A percentile compares a stretch with the other conserved stretches of the same genome.
Evolutionary conservation across 257 asterid genomes (phyloP).

Genomic region (Echites panduratus): DNA sequence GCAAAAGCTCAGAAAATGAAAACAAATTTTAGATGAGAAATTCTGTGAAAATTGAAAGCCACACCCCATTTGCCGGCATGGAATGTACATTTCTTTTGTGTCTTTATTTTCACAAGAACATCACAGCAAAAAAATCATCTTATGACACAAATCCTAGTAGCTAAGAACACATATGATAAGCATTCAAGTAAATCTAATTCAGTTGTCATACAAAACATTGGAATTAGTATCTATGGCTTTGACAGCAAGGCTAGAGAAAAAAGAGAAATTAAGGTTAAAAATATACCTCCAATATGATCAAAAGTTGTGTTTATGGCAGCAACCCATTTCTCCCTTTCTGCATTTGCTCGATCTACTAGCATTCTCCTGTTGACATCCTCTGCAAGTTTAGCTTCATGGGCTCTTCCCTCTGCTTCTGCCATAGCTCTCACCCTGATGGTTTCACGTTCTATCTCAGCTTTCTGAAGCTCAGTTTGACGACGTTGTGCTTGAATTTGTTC

Average conservation of each 20-base stretch:
- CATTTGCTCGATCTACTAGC: constrained; percentile 79
- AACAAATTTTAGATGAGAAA: neutral
- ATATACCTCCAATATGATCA: constrained; percentile 91
- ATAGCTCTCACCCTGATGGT: constrained; percentile 67
- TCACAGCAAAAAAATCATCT: neutral
- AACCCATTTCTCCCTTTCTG: constrained; percentile 94
- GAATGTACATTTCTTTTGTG: neutral
- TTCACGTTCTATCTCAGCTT: constrained; percentile 85
- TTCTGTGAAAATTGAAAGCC: neutral
- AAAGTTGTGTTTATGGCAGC: constrained; percentile 89
- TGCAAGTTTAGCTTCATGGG: constrained; percentile 88
- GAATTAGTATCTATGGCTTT: neutral
- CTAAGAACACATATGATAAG: neutral
- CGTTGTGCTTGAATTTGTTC: constrained; percentile 96
- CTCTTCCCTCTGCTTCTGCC: constrained; percentile 97
- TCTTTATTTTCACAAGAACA: neutral
- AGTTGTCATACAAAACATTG: neutral
- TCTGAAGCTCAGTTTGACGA: constrained; percentile 76
- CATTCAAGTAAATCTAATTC: neutral
- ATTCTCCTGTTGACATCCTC: constrained; percentile 84
- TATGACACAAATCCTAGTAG: neutral
- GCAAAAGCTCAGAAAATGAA: neutral
- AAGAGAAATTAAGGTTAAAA: neutral
- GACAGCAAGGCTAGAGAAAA: neutral
- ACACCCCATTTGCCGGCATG: neutral